These are phyloP conservation scores for Furcasterigmium furcatum DNA, from an alignment of 2,329 filamentous ascomycete genomes.

Conservation along the genomic window DNA sequence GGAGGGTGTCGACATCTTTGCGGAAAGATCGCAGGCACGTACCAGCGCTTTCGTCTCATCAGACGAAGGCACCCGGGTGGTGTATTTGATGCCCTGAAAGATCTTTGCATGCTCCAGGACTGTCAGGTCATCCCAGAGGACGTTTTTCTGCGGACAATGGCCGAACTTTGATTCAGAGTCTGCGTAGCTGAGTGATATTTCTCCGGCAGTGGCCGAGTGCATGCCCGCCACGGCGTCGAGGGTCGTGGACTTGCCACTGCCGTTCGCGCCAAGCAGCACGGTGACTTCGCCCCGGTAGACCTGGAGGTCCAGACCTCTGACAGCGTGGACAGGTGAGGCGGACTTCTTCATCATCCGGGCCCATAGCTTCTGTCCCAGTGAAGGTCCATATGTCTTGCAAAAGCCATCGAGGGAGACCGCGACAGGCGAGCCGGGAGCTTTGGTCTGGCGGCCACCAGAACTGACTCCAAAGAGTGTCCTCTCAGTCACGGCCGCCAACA, in stretches of 20 bases:
- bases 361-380: too few species aligned
- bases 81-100: constrained; percentile 79
- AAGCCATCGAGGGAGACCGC: constrained; percentile 72
- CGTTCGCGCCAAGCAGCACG: constrained; percentile 93
- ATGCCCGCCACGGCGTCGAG: constrained; percentile 84
- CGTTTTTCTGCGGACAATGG: constrained; percentile 95
- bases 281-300: too few species aligned
- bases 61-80: constrained; percentile 49
- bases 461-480: too few species aligned
- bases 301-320: too few species aligned
- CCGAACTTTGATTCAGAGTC: too few species aligned
- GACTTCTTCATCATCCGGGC: too few species aligned
- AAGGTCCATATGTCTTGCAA: too few species aligned
- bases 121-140: constrained; percentile 86
- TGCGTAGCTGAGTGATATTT: constrained; percentile 78
- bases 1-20: constrained; percentile 69
- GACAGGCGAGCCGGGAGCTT: too few species aligned
- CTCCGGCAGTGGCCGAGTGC: constrained; percentile 71
- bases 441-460: too few species aligned
- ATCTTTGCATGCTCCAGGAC: constrained; percentile 81
- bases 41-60: constrained; percentile 63
- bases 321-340: too few species aligned
- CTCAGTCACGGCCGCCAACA: too few species aligned
- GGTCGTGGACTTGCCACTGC: too few species aligned
- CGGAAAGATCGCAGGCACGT: constrained; percentile 66